Percentiles rank a stretch among this genome's conserved stretches.
Evolutionary conservation across 1,284 basidiomycete genomes (phyloP).

Genomic region (Ustilago tritici): DNA sequence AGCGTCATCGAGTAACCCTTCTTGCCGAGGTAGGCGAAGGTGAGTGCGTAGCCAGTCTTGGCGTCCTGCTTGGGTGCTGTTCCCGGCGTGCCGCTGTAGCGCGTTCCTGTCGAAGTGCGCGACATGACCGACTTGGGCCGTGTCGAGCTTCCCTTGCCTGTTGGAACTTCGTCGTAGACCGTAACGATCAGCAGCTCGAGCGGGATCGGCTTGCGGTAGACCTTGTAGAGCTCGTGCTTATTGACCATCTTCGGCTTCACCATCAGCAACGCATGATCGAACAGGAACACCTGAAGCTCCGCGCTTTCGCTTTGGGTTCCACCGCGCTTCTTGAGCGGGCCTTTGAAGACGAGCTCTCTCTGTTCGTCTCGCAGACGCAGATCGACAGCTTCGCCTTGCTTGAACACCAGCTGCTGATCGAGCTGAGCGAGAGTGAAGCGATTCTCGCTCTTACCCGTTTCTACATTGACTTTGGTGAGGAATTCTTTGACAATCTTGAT

Average conservation of each 20-base stretch:
- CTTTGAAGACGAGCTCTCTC: conserved; percentile 92
- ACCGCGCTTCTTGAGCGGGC: conserved; percentile 90
- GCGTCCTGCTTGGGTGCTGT: conserved; percentile 75
- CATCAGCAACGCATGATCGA: conserved; percentile 96
- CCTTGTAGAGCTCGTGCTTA: conserved; percentile 92
- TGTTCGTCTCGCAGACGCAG: conserved; percentile 86
- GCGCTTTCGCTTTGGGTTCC: conserved; percentile 78
- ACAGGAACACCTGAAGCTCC: conserved; percentile 92
- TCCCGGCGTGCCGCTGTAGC: conserved; percentile 63
- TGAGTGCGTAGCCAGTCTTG: conserved; percentile 91
- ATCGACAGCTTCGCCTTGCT: conserved; percentile 86
- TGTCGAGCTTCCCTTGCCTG: conserved; percentile 62
- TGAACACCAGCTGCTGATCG: conserved; percentile 86
- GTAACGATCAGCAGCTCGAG: conserved; percentile 90
- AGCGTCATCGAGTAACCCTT: conserved; percentile 92
- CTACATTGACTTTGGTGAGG: conserved; percentile 87
- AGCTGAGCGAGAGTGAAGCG: conserved; percentile 90
- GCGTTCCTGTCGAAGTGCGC: conserved; percentile 70
- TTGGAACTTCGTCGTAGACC: conserved; percentile 78
- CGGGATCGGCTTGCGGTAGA: conserved; percentile 96
- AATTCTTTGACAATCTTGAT: conserved; percentile 85
- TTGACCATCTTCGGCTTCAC: conserved; percentile 88
- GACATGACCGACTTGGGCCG: conserved; percentile 72
- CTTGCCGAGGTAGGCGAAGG: conserved; percentile 91
- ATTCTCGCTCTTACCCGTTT: conserved; percentile 92